Evolutionary conservation across 306 rosid genomes (phyloP).

Genomic region (Erythrophleum fordii): DNA sequence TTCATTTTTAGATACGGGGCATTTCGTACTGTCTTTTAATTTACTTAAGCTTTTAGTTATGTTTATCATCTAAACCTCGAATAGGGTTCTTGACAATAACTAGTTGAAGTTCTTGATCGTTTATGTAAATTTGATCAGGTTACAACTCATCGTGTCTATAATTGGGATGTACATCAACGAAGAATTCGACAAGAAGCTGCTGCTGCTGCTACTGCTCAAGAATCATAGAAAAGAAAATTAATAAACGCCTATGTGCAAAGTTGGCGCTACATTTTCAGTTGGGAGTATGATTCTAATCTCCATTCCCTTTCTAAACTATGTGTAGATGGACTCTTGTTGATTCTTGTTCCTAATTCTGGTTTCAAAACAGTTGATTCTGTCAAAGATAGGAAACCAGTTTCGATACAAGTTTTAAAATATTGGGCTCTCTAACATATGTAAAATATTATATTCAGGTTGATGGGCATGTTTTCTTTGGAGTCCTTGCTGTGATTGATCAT

Average conservation of each 20-base stretch:
- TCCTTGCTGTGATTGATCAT: constrained; percentile 23
- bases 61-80: neutral
- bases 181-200: constrained; percentile 53
- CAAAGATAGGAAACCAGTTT: constrained; percentile 46
- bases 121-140: constrained; percentile 57
- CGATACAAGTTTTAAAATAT: constrained; percentile 36
- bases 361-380: constrained; percentile 23
- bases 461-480: constrained; percentile 39
- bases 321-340: constrained; percentile 38
- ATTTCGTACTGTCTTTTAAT: neutral
- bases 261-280: constrained; percentile 33
- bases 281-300: constrained; percentile 46
- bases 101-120: neutral
- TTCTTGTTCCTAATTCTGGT: constrained; percentile 24
- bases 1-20: neutral
- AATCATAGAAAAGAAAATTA: constrained; percentile 33
- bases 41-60: neutral
- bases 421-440: constrained; percentile 36
- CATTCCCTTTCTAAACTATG: constrained; percentile 28
- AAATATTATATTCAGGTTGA: constrained; percentile 30
- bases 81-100: neutral
- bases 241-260: constrained; percentile 29
- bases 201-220: constrained; percentile 37
- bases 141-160: constrained; percentile 78
- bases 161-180: constrained; percentile 90